phyloP scores from a whole-genome alignment of 371 early-diverging fungal genomes.

The Homolaphlyctis polyrhiza region DNA sequence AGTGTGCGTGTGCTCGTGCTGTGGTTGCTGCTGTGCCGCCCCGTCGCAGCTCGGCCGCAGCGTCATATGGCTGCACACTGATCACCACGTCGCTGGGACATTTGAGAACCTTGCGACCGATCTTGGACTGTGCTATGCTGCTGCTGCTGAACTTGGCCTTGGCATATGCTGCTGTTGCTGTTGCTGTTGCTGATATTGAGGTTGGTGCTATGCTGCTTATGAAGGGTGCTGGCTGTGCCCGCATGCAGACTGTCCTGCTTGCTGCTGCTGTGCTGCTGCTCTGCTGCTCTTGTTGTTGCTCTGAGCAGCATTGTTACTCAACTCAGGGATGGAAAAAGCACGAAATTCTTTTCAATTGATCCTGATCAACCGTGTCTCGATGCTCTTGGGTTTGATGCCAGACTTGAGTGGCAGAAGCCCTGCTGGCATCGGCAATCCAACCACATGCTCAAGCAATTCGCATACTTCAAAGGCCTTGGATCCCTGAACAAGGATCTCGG shows the following conservation, averaged over 20 bases:
- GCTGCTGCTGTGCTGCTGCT: too few relatives aligned
- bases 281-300: too few relatives aligned
- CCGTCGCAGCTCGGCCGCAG: too few relatives aligned
- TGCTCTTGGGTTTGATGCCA: too few relatives aligned
- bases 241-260: too few relatives aligned
- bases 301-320: too few relatives aligned
- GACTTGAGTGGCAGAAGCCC: conserved; percentile 1
- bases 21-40: too few relatives aligned
- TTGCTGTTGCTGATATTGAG: not conserved
- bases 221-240: too few relatives aligned
- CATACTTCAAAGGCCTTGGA: conserved; percentile 59
- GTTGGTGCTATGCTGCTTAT: not conserved
- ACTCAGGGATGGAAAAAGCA: too few relatives aligned
- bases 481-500: conserved; percentile 73
- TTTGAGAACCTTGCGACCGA: conserved; percentile 66
- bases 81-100: conserved; percentile 63
- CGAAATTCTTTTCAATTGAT: too few relatives aligned
- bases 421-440: conserved; percentile 13
- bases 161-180: not conserved
- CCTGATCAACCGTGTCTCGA: too few relatives aligned
- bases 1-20: too few relatives aligned
- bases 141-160: not conserved
- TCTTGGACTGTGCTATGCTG: conserved; percentile 46
- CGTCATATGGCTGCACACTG: conserved; percentile 50
- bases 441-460: conserved; percentile 38